These are phyloP conservation scores for Tubosaeta sp. DNA, from an alignment of 768 basidiomycete species.

Conservation along the genomic window DNA sequence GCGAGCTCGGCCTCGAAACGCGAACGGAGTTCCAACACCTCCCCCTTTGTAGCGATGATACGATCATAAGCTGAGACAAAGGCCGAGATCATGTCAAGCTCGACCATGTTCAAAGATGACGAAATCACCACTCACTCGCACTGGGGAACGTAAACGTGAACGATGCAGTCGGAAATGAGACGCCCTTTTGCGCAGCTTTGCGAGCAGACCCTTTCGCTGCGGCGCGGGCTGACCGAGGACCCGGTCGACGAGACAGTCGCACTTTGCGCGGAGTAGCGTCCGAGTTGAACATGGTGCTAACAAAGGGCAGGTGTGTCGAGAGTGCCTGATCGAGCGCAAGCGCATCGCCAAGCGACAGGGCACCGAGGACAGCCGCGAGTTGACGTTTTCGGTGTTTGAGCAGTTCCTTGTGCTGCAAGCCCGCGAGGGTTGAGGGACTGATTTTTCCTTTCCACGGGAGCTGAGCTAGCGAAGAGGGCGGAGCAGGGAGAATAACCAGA, in stretches of 20 bases:
- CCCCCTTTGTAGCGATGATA: slow-evolving; percentile 61
- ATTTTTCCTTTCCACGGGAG: slow-evolving; percentile 41
- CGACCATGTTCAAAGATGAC: slow-evolving; percentile 17
- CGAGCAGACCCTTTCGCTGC: slow-evolving; percentile 18
- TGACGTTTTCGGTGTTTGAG: slow-evolving; percentile 66
- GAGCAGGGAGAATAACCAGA: slow-evolving; percentile 17
- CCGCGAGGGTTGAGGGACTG: slow-evolving; percentile 59
- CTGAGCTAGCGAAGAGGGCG: slow-evolving; percentile 19
- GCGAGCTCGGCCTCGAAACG: slow-evolving; percentile 74
- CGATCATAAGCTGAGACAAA: slow-evolving; percentile 63
- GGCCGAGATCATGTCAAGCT: slow-evolving; percentile 25
- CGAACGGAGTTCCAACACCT: slow-evolving; percentile 59
- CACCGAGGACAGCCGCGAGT: slow-evolving; percentile 65
- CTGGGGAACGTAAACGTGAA: slow-evolving; percentile 64
- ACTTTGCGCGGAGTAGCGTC: slow-evolving; percentile 33
- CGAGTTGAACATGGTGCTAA: slow-evolving; percentile 34
- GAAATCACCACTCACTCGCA: slow-evolving; percentile 59
- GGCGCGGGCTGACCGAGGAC: slow-evolving; percentile 48
- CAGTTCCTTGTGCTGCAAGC: slow-evolving; percentile 72
- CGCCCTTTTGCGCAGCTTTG: slow-evolving; percentile 21
- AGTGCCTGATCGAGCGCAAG: slow-evolving; percentile 78
- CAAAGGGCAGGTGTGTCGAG: slow-evolving; percentile 38
- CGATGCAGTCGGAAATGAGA: slow-evolving; percentile 45
- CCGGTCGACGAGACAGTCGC: slow-evolving; percentile 53
- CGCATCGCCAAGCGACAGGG: slow-evolving; percentile 61